These are phyloP conservation scores for Juglanconis oblonga DNA, from an alignment of 2,329 filamentous ascomycete species.

Conservation along the genomic window DNA sequence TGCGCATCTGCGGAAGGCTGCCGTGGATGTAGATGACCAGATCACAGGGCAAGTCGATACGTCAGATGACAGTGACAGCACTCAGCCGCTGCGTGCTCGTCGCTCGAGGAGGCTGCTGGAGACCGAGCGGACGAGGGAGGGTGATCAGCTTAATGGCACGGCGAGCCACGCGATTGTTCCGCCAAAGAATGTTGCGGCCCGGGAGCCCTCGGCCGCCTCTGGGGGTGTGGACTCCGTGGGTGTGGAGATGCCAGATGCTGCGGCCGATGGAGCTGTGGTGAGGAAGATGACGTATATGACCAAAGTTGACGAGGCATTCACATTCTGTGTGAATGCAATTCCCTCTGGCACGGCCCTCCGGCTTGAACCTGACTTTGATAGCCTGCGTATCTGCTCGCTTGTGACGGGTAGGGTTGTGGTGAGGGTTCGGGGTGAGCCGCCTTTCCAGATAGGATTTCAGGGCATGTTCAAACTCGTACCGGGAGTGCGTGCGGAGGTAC, in stretches of 20 bases:
- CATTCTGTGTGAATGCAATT: not conserved
- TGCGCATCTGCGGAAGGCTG: not conserved
- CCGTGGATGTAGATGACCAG: not conserved
- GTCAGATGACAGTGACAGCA: not conserved
- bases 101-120: not conserved
- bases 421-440: not conserved
- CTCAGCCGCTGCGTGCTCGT: not conserved
- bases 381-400: constrained; percentile 3
- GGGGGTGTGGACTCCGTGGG: not conserved
- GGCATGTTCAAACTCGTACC: constrained; percentile 5
- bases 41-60: no score
- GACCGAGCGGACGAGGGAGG: not conserved
- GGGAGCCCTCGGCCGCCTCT: not conserved
- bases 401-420: not conserved
- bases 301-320: constrained; percentile 1
- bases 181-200: not conserved
- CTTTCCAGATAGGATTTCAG: not conserved
- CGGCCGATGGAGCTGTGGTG: not conserved
- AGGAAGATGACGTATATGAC: not conserved
- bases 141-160: not conserved
- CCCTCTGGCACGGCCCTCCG: not conserved
- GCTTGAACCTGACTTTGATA: not conserved
- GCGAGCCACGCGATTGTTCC: no score
- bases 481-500: not conserved
- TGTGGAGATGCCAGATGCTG: not conserved